These are phyloP conservation scores for Sequoia sempervirens DNA, from an alignment of 75 land plant genomes.

Conservation along the genomic window DNA sequence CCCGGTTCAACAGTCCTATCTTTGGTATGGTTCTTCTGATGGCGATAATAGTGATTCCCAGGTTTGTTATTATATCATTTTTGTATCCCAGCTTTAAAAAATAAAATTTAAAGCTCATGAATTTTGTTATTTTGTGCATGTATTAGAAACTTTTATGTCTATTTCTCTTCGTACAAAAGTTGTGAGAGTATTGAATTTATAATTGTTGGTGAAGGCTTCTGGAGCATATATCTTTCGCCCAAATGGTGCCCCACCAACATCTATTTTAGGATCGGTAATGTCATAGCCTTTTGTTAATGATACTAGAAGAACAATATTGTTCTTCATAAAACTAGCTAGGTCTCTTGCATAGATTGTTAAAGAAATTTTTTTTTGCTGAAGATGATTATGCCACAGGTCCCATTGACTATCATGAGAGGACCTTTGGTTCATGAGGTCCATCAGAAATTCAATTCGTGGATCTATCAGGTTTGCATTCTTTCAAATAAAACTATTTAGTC, in stretches of 20 bases:
- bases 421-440: conserved; percentile 86
- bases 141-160: background rate
- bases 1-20: conserved; percentile 65
- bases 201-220: conserved; percentile 49
- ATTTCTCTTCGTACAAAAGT: background rate
- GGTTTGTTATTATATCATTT: conserved; percentile 20
- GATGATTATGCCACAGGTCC: conserved; percentile 25
- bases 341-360: background rate
- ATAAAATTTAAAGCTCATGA: background rate
- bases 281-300: background rate
- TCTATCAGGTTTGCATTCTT: conserved; percentile 62
- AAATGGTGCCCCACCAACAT: conserved; percentile 38
- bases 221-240: conserved; percentile 97
- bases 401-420: conserved; percentile 62
- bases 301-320: background rate
- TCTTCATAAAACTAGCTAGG: background rate
- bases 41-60: conserved; percentile 40
- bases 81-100: background rate
- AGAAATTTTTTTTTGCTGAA: background rate
- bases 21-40: conserved; percentile 64
- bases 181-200: background rate
- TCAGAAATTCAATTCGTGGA: conserved; percentile 77
- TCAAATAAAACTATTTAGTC: background rate
- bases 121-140: background rate
- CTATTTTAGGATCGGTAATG: conserved; percentile 47